Evolutionary conservation across 345 rosid genomes (phyloP), one percentile per base, ranked within the genome.

Genomic region (Xanthoceras sorbifolium): DNA sequence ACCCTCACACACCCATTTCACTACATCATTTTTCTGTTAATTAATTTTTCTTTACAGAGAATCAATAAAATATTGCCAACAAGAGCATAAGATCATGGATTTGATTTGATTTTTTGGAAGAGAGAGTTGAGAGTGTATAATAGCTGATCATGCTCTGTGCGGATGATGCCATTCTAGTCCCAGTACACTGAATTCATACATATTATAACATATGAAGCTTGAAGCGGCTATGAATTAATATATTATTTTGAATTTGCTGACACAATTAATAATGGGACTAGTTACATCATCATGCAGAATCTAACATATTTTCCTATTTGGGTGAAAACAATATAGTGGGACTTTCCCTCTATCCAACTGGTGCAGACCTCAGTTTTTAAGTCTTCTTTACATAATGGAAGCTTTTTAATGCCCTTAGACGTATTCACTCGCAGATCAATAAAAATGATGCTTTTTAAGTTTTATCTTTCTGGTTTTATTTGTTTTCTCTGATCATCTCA

Each of bases 231-330:
- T 46, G 52, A 46, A 46, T 46, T 12, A 12, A 46, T 46, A 46
- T 46, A 46, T 7, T 11, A 11, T 14, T 46, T 73, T 48, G 25
- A 59, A 69, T 46, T n/a, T n/a, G 62, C 67, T 61, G 36, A 71
- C 25, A 28, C 67, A 44, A 23, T 64, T 81, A 15, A 67, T 64
- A 14, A 67, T 65, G 67, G 75, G 28, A 48, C 65, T 48, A 54
- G 38, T 64, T 67, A 75, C 67, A 40, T 48, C 67, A 40, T 48
- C 77, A 76, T 26, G 28, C 38, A 46, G 62, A 73, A 73, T 79
- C 85, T 57, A n/a, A 67, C 7, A 11, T 26, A 46, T 18, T 84
- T 76, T 73, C 77, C 76, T 70, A 42, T 74, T 77, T 26, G 69
- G 79, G 75, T 75, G 15, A n/a, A 29, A 32, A 46, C 62, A 23